A percentile compares a stretch with the other conserved stretches of the same genome.
Evolutionary conservation across 179 eudicot species (phyloP).

Genomic region (Sideroxylon spinosum): DNA sequence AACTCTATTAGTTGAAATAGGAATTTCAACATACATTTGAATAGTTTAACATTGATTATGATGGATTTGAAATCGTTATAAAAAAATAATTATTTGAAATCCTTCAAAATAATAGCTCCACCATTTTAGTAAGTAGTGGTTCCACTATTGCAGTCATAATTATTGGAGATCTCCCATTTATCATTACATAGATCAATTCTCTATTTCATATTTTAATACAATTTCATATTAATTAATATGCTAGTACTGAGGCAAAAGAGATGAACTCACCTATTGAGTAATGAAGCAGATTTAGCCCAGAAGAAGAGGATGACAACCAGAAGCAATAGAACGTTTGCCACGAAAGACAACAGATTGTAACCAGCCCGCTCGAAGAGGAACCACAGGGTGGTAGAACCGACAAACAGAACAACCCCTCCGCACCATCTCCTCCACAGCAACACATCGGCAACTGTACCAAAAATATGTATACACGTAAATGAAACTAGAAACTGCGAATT

Average conservation of each 20-base stretch:
- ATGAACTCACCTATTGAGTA: conserved; percentile 62
- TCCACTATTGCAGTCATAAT: too few species aligned
- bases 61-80: too few species aligned
- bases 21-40: too few species aligned
- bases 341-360: conserved; percentile 58
- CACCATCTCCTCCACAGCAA: conserved; percentile 68
- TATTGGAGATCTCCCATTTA: too few species aligned
- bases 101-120: too few species aligned
- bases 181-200: too few species aligned
- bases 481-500: neutral
- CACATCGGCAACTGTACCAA: conserved; percentile 71
- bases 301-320: conserved; percentile 74
- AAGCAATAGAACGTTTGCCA: conserved; percentile 61
- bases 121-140: too few species aligned
- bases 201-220: too few species aligned
- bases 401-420: conserved; percentile 40
- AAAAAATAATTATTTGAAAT: neutral
- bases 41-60: too few species aligned
- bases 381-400: conserved; percentile 63
- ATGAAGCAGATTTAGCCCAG: conserved; percentile 93
- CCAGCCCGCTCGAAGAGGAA: conserved; percentile 63
- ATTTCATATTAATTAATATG: too few species aligned
- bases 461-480: neutral
- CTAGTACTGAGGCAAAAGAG: too few species aligned
- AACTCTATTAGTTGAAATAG: too few species aligned